Conservation (phyloP, 176 grass and related monocot species). For the Panicum miliaceum region DNA sequence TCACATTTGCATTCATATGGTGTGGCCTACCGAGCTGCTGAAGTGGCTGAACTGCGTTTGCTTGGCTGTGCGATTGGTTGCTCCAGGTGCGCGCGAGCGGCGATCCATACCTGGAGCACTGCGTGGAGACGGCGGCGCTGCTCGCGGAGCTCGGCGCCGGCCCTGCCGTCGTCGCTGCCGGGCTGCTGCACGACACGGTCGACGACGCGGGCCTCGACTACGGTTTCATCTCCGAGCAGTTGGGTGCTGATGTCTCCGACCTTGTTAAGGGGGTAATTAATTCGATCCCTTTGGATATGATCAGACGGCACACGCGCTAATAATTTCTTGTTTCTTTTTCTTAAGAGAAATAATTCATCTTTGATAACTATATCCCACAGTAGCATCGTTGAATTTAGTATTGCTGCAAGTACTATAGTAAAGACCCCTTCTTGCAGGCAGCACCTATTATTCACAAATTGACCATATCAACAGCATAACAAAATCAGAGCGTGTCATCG, state of each 20-base stretch:
- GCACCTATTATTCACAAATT: neutral
- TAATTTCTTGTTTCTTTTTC: slow-evolving; percentile 1
- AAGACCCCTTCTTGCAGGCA: neutral
- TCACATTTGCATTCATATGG: neutral
- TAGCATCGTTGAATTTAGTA: neutral
- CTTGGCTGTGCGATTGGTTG: neutral
- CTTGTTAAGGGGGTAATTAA: slow-evolving; percentile 82
- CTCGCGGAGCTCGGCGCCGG: slow-evolving; percentile 72
- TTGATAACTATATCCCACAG: neutral
- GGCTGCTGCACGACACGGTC: slow-evolving; percentile 80
- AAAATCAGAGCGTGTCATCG: neutral
- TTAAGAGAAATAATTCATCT: neutral
- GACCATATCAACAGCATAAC: neutral
- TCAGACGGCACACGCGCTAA: neutral
- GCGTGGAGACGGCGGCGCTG: slow-evolving; percentile 76
- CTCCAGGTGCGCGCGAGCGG: slow-evolving; percentile 66
- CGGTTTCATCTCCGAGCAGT: slow-evolving; percentile 57
- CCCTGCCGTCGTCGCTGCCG: slow-evolving; percentile 61
- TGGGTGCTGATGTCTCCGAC: slow-evolving; percentile 69
- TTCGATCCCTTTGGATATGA: slow-evolving; percentile 24
- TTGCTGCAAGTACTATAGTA: neutral
- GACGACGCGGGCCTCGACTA: slow-evolving; percentile 78
- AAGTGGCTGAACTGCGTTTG: slow-evolving; percentile 23
- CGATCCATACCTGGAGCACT: slow-evolving; percentile 74
- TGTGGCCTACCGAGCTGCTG: neutral